phyloP scores from a whole-genome alignment of 805 yeast species.

The Myxozyma neotropica region DNA sequence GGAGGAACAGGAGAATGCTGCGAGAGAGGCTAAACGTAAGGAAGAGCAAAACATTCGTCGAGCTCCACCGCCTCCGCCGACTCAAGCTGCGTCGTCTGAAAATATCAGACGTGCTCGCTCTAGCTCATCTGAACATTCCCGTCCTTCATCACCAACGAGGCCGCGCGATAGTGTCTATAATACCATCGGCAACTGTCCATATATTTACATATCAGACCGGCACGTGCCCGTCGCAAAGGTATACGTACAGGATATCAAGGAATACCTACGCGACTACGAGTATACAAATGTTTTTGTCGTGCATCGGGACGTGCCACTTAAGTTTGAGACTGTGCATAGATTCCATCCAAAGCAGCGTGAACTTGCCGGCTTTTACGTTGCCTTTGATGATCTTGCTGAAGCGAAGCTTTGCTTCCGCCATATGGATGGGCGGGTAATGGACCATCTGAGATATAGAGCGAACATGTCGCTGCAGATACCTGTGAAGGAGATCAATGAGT shows the following conservation, averaged over 20 bases:
- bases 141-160: not conserved
- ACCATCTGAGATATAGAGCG: slow-evolving; percentile 46
- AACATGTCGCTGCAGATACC: slow-evolving; percentile 54
- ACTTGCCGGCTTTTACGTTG: slow-evolving; percentile 65
- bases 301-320: not conserved
- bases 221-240: slow-evolving; percentile 44
- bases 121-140: not conserved
- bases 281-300: slow-evolving; percentile 61
- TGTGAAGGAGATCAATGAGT: not conserved
- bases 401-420: slow-evolving; percentile 61
- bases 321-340: slow-evolving; percentile 4
- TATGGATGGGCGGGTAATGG: slow-evolving; percentile 61
- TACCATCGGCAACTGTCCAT: slow-evolving; percentile 35
- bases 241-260: slow-evolving; percentile 60
- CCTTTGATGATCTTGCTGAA: slow-evolving; percentile 62
- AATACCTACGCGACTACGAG: slow-evolving; percentile 58
- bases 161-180: slow-evolving; percentile 4
- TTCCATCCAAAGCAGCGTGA: slow-evolving; percentile 47
- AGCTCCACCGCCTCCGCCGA: slow-evolving; percentile 14
- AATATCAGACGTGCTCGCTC: not conserved
- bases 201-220: slow-evolving; percentile 36
- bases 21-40: not conserved
- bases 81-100: too few species aligned
- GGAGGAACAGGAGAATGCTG: slow-evolving; percentile 3
- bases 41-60: slow-evolving; percentile 18